A percentile compares a stretch with the other conserved stretches of the same genome.
Conservation (phyloP, 140 eudicot genomes). For the Oenanthe javanica region DNA sequence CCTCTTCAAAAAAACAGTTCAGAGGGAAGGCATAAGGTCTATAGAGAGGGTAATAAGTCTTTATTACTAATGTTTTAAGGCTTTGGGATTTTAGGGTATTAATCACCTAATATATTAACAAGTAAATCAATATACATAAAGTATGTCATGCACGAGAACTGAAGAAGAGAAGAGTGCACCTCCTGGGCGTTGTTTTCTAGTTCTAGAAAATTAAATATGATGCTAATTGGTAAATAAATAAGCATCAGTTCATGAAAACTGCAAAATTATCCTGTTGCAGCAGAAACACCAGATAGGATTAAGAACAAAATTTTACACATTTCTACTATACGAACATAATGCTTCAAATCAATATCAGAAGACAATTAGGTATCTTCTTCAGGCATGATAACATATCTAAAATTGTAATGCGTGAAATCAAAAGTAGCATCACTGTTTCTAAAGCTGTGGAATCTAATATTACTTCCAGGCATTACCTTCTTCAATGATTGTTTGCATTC, state of each 20-base stretch:
- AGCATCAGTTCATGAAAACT: neutral
- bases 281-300: neutral
- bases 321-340: too few relatives aligned
- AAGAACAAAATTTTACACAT: neutral
- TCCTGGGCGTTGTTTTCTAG: neutral
- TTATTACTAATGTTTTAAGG: too few relatives aligned
- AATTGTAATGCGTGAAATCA: neutral
- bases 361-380: neutral
- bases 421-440: neutral
- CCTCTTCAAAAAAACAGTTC: too few relatives aligned
- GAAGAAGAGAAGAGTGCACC: neutral
- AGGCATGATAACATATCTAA: neutral
- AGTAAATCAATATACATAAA: too few relatives aligned
- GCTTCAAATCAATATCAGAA: neutral
- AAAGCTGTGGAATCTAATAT: neutral
- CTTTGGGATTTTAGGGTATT: too few relatives aligned
- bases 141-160: neutral
- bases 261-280: neutral
- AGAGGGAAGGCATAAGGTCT: too few relatives aligned
- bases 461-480: slow-evolving; percentile 35
- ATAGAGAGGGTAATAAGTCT: too few relatives aligned
- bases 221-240: neutral
- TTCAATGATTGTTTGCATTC: slow-evolving; percentile 37
- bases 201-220: too few relatives aligned
- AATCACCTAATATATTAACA: neutral